Evolutionary conservation across 1,139 yeast genomes (phyloP).

Genomic region (Pichia sp.): DNA sequence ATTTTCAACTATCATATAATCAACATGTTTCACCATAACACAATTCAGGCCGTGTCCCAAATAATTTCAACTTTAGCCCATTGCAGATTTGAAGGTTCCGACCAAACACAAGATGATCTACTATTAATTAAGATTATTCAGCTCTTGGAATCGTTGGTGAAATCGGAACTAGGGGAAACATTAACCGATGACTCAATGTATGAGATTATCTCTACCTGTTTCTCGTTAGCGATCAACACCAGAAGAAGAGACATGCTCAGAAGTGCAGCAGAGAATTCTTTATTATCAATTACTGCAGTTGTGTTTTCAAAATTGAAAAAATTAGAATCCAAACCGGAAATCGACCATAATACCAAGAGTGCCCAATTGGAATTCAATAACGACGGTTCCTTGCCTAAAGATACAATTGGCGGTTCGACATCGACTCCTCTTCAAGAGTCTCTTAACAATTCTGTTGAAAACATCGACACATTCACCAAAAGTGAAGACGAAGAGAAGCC

Average conservation of each 20-base stretch:
- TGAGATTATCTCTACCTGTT: conserved; percentile 86
- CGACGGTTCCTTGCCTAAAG: conserved; percentile 21
- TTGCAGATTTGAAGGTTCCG: conserved; percentile 93
- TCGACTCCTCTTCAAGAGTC: conserved; percentile 8
- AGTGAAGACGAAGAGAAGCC: neutral
- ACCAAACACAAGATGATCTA: conserved; percentile 88
- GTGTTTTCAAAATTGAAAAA: conserved; percentile 55
- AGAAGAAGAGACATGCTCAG: conserved; percentile 85
- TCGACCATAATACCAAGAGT: conserved; percentile 23
- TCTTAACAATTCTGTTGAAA: neutral
- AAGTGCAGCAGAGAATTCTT: conserved; percentile 82
- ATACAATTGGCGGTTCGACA: conserved; percentile 25
- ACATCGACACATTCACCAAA: neutral
- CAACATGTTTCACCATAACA: conserved; percentile 35
- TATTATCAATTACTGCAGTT: conserved; percentile 59
- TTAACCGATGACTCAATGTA: conserved; percentile 78
- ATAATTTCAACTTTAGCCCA: conserved; percentile 77
- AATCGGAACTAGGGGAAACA: conserved; percentile 53
- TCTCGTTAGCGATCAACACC: conserved; percentile 89
- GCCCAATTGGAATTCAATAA: conserved; percentile 21
- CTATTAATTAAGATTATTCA: conserved; percentile 77
- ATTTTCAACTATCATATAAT: conserved; percentile 54
- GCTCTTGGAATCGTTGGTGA: conserved; percentile 60
- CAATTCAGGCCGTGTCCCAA: conserved; percentile 48
- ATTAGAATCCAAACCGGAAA: conserved; percentile 33